These are phyloP conservation scores for Erysimum cheiranthoides DNA, from an alignment of 345 rosid genomes.

Conservation along the genomic window DNA sequence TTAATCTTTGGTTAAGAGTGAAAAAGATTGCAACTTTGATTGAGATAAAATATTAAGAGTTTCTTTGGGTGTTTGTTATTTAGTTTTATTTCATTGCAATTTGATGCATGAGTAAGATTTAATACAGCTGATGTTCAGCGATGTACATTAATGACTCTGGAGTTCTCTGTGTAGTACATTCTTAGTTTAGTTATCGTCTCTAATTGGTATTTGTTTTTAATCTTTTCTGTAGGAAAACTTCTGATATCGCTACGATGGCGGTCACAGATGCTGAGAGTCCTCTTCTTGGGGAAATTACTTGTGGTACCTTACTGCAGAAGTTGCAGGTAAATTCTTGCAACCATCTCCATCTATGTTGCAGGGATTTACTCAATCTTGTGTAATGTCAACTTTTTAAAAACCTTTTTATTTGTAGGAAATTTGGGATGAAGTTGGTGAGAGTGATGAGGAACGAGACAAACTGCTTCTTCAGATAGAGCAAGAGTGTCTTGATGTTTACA, in stretches of 20 bases:
- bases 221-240: conserved; percentile 46
- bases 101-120: conserved; percentile 5
- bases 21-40: conserved; percentile 2
- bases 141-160: background rate
- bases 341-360: background rate
- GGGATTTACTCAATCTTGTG: conserved; percentile 18
- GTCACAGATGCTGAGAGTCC: conserved; percentile 74
- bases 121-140: background rate
- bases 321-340: conserved; percentile 67
- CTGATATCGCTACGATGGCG: conserved; percentile 60
- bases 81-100: conserved; percentile 11
- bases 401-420: conserved; percentile 62
- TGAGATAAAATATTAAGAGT: background rate
- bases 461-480: conserved; percentile 94
- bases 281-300: conserved; percentile 85
- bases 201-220: conserved; percentile 4
- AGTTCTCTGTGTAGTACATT: background rate
- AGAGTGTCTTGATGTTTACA: conserved; percentile 93
- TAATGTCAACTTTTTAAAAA: background rate
- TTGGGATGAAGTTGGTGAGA: conserved; percentile 99
- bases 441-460: conserved; percentile 88
- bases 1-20: conserved; percentile 12
- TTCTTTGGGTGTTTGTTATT: background rate
- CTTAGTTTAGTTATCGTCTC: conserved; percentile 22
- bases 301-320: conserved; percentile 87